Evolutionary conservation across 306 rosid species (phyloP).

Genomic region (Vigna angularis): DNA sequence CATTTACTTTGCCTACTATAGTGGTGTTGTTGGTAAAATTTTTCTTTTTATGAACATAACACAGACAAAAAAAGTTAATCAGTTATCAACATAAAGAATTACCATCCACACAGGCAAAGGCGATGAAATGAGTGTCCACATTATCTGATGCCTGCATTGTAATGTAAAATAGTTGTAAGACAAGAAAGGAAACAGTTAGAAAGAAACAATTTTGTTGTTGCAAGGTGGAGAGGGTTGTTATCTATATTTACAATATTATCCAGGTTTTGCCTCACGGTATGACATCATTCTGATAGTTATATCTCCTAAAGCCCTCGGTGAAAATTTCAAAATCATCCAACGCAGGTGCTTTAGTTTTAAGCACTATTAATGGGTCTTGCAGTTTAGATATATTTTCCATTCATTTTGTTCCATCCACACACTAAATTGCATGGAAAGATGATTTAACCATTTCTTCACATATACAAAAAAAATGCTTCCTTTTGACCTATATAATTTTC

Average conservation of each 20-base stretch:
- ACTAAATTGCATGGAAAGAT: neutral
- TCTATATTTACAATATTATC: neutral
- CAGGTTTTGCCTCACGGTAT: neutral
- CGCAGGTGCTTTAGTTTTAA: neutral
- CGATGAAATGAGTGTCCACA: slow-evolving; percentile 82
- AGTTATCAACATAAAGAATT: slow-evolving; percentile 1
- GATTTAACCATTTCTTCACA: neutral
- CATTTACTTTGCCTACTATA: neutral
- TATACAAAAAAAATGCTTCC: neutral
- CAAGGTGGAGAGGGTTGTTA: neutral
- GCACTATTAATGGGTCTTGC: neutral
- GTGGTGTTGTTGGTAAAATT: neutral
- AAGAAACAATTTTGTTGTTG: neutral
- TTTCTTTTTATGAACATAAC: slow-evolving; percentile 15
- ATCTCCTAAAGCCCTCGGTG: slow-evolving; percentile 20
- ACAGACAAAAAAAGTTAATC: slow-evolving; percentile 15
- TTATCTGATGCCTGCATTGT: slow-evolving; percentile 70
- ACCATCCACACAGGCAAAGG: slow-evolving; percentile 85
- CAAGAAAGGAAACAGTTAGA: neutral
- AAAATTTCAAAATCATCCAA: neutral
- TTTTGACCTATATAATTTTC: too few species aligned
- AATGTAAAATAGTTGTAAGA: slow-evolving; percentile 30
- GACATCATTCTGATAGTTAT: slow-evolving; percentile 1
- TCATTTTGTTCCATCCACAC: neutral
- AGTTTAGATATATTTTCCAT: neutral